These are phyloP conservation scores for Hypoxylon sp. DNA, from an alignment of 2,329 filamentous ascomycete species.

Conservation along the genomic window DNA sequence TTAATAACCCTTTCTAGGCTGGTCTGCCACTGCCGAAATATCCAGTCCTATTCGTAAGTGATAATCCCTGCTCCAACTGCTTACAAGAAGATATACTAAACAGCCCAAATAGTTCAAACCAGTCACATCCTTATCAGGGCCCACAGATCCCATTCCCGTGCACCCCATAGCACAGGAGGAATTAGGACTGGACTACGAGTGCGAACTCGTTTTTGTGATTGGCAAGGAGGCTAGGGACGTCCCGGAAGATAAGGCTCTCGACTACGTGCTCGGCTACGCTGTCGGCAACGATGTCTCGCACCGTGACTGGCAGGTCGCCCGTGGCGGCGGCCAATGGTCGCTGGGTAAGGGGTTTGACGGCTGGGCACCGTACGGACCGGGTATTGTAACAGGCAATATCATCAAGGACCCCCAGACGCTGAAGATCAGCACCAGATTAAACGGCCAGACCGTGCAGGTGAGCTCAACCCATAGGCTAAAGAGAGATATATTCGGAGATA, in stretches of 20 bases:
- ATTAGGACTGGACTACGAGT: constrained; percentile 82
- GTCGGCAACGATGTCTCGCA: constrained; percentile 86
- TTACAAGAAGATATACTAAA: constrained; percentile 8
- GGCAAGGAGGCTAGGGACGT: constrained; percentile 77
- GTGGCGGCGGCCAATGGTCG: constrained; percentile 78
- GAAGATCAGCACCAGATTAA: constrained; percentile 70
- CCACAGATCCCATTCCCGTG: constrained; percentile 76
- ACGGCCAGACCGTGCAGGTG: constrained; percentile 70
- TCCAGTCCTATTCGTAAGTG: constrained; percentile 77
- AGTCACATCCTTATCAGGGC: constrained; percentile 74
- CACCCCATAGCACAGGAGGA: constrained; percentile 74
- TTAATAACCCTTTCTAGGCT: constrained; percentile 57
- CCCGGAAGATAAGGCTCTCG: constrained; percentile 74
- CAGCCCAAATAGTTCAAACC: constrained; percentile 71
- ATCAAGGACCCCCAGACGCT: constrained; percentile 71
- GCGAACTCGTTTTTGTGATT: constrained; percentile 81
- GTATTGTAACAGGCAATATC: constrained; percentile 72
- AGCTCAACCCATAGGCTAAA: background rate
- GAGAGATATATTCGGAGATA: background rate
- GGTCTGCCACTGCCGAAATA: constrained; percentile 78
- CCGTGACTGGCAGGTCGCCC: constrained; percentile 80
- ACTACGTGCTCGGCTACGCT: constrained; percentile 81
- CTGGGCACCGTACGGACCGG: constrained; percentile 81
- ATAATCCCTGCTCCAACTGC: background rate
- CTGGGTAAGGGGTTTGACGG: constrained; percentile 82